Conservation (phyloP, 768 basidiomycete genomes). For the Hypholoma sublateritium region DNA sequence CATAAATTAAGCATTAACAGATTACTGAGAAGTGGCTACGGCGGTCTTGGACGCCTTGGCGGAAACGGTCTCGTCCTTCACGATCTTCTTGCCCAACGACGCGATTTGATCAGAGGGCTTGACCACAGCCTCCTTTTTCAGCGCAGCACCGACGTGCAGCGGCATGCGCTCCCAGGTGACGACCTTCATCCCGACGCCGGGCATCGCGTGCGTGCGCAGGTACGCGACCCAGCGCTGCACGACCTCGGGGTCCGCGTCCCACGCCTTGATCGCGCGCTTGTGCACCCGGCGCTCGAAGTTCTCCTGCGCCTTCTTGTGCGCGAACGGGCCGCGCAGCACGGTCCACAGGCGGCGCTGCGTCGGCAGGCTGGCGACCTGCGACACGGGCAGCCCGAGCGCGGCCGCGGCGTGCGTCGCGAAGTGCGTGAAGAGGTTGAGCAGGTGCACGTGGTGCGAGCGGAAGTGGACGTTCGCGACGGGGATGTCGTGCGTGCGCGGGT, state of each 20-base stretch:
- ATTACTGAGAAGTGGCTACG: neutral
- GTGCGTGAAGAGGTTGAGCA: slow-evolving; percentile 78
- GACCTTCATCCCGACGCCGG: slow-evolving; percentile 86
- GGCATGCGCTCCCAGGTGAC: slow-evolving; percentile 73
- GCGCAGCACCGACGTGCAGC: slow-evolving; percentile 40
- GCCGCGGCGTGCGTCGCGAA: slow-evolving; percentile 84
- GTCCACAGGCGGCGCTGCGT: slow-evolving; percentile 82
- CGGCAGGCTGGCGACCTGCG: slow-evolving; percentile 64
- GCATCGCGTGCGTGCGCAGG: slow-evolving; percentile 69
- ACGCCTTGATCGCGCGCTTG: slow-evolving; percentile 86
- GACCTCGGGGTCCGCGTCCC: slow-evolving; percentile 79
- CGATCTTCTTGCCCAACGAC: slow-evolving; percentile 31
- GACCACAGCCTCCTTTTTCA: neutral
- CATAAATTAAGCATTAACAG: neutral
- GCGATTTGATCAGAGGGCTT: slow-evolving; percentile 22
- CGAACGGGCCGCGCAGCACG: slow-evolving; percentile 82
- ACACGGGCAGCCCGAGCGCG: slow-evolving; percentile 80
- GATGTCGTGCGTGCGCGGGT: slow-evolving; percentile 62
- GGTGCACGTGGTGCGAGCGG: slow-evolving; percentile 66
- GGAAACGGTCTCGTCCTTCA: slow-evolving; percentile 8
- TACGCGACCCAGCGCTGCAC: slow-evolving; percentile 83
- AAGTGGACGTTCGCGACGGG: slow-evolving; percentile 85
- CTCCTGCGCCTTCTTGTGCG: slow-evolving; percentile 92
- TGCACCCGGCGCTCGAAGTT: slow-evolving; percentile 89
- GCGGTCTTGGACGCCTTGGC: neutral